phyloP scores from a whole-genome alignment of 208 protist species.

The Crithidia sp. region DNA sequence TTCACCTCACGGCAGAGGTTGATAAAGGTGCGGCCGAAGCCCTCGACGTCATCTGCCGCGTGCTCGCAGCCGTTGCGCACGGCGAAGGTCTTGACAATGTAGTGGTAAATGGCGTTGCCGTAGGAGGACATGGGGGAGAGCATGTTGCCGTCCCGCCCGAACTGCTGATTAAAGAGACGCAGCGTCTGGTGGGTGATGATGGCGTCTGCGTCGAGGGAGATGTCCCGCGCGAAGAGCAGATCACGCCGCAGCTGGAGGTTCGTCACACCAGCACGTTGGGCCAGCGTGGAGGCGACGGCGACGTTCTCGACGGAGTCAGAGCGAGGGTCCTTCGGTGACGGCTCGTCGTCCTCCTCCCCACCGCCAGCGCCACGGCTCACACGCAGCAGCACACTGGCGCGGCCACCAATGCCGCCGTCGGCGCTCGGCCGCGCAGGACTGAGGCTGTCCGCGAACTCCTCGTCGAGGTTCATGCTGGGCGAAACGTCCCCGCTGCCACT shows the following conservation, averaged over 20 bases:
- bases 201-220: slow-evolving; percentile 82
- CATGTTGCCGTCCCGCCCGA: slow-evolving; percentile 43
- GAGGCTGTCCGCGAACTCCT: slow-evolving; percentile 31
- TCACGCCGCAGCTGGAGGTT: slow-evolving; percentile 47
- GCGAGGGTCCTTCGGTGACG: slow-evolving; percentile 43
- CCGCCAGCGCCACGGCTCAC: slow-evolving; percentile 6
- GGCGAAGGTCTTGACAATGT: slow-evolving; percentile 87
- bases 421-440: slow-evolving; percentile 12
- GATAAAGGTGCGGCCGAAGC: slow-evolving; percentile 84
- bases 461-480: slow-evolving; percentile 46
- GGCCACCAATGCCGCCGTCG: slow-evolving; percentile 3
- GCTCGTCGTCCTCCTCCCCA: slow-evolving; percentile 36
- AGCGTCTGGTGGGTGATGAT: slow-evolving; percentile 83
- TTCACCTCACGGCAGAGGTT: slow-evolving; percentile 80
- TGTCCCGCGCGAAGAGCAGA: slow-evolving; percentile 53
- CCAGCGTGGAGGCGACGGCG: slow-evolving; percentile 38
- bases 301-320: slow-evolving; percentile 26
- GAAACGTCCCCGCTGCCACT: slow-evolving; percentile 26
- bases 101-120: slow-evolving; percentile 85
- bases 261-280: slow-evolving; percentile 51
- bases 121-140: slow-evolving; percentile 73
- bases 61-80: slow-evolving; percentile 85
- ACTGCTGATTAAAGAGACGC: slow-evolving; percentile 73
- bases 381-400: slow-evolving; percentile 26
- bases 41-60: slow-evolving; percentile 72